Percentiles rank a stretch among this genome's conserved stretches.
Evolutionary conservation across 169 alveolate species (phyloP).

Genomic region (Miamiensis avidus): DNA sequence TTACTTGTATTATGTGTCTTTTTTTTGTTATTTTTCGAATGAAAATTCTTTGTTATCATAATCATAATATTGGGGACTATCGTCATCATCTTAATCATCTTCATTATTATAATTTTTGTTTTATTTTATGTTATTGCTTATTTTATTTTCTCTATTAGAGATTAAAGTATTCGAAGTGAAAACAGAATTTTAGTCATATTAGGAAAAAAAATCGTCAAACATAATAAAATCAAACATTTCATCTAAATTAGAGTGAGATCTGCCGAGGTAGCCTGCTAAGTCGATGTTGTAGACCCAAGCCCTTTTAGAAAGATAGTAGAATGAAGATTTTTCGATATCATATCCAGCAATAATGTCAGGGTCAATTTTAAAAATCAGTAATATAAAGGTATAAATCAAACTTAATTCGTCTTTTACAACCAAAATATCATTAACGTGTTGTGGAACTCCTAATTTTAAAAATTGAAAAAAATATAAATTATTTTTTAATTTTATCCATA

Average conservation of each 20-base stretch:
- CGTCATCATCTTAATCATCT: constrained; percentile 22
- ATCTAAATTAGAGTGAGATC: constrained; percentile 50
- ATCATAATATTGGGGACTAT: background rate
- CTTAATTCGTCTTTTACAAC: background rate
- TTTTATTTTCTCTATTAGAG: no score
- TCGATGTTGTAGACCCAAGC: background rate
- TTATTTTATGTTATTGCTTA: no score
- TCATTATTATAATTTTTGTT: constrained; percentile 19
- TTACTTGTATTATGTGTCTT: constrained; percentile 29
- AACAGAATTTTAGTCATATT: constrained; percentile 10
- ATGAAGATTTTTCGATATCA: background rate
- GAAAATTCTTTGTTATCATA: background rate
- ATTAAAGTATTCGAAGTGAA: constrained; percentile 8
- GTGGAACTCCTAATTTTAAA: background rate
- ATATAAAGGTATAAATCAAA: background rate
- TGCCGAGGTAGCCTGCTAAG: constrained; percentile 31
- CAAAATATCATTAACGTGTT: background rate
- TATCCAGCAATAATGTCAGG: background rate
- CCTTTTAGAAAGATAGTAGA: background rate
- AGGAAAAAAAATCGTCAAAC: constrained; percentile 36
- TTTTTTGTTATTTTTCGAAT: constrained; percentile 43
- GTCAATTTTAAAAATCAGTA: background rate
- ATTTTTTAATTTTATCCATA: no score
- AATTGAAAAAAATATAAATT: no score
- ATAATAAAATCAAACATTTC: constrained; percentile 17